phyloP scores from a whole-genome alignment of 768 basidiomycete species.

The Boletus pseudopeckii region DNA sequence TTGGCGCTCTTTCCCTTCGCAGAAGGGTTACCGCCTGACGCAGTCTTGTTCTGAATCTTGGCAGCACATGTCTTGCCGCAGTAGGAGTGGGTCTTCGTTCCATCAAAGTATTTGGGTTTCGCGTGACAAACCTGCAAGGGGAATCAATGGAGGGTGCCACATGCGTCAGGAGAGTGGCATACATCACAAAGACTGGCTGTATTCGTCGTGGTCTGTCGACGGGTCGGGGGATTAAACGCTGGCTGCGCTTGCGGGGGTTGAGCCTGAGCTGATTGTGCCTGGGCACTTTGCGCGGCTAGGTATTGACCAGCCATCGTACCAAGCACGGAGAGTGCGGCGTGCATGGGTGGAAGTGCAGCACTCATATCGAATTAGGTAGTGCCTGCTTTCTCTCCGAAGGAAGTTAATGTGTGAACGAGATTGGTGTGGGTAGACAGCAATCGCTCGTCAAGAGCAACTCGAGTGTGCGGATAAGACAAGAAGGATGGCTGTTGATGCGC shows the following conservation, averaged over 20 bases:
- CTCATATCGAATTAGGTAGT: slow-evolving; percentile 23
- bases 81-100: slow-evolving; percentile 52
- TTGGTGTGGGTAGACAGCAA: slow-evolving; percentile 1
- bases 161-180: slow-evolving; percentile 18
- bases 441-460: slow-evolving; percentile 32
- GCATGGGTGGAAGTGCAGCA: slow-evolving; percentile 33
- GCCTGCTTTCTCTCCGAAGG: slow-evolving; percentile 7
- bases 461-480: slow-evolving; percentile 39
- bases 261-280: slow-evolving; percentile 25
- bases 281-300: slow-evolving; percentile 30
- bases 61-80: slow-evolving; percentile 59
- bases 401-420: slow-evolving; percentile 7
- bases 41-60: slow-evolving; percentile 36
- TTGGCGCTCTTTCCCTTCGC: slow-evolving; percentile 25
- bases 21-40: slow-evolving; percentile 26
- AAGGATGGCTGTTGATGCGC: slow-evolving; percentile 35
- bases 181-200: slow-evolving; percentile 50
- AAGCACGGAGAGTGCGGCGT: slow-evolving; percentile 35
- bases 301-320: slow-evolving; percentile 37
- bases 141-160: background rate
- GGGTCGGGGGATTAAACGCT: slow-evolving; percentile 1
- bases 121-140: slow-evolving; percentile 47
- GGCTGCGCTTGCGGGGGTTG: slow-evolving; percentile 27
- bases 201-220: slow-evolving; percentile 21
- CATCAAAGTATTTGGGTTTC: slow-evolving; percentile 56